Evolutionary conservation across 148 eudicot genomes (phyloP).

Genomic region (Diospyros lotus): DNA sequence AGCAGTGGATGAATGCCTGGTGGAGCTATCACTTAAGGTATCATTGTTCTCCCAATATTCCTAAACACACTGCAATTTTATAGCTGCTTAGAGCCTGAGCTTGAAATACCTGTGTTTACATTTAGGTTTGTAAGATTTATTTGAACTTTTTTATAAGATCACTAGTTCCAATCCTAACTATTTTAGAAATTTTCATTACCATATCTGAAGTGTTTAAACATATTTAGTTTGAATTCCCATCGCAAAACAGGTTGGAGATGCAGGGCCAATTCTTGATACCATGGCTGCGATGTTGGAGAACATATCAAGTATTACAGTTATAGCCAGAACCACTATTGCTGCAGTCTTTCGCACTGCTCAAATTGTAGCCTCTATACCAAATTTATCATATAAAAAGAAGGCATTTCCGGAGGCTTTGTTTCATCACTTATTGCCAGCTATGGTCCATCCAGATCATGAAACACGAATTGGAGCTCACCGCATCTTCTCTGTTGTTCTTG

Average conservation of each 20-base stretch:
- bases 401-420: conserved; percentile 96
- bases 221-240: not conserved
- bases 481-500: conserved; percentile 89
- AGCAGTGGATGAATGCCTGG: conserved; percentile 78
- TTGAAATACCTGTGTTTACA: not conserved
- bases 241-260: conserved; percentile 88
- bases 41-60: not conserved
- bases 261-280: conserved; percentile 83
- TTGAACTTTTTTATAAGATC: not conserved
- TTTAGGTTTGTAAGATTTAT: not conserved
- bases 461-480: conserved; percentile 86
- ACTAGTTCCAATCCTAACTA: not conserved
- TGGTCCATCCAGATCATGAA: conserved; percentile 93
- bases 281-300: conserved; percentile 94
- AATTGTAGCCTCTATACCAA: conserved; percentile 82
- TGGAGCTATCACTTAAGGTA: conserved; percentile 68
- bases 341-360: conserved; percentile 94
- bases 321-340: conserved; percentile 76
- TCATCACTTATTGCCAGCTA: conserved; percentile 91
- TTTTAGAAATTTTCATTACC: not conserved
- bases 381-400: conserved; percentile 71
- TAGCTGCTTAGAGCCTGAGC: not conserved
- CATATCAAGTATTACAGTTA: conserved; percentile 59
- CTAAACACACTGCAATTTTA: not conserved
- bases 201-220: not conserved